Conservation (phyloP, 2,329 filamentous ascomycete genomes). For the Ophiostoma fasciatum region DNA sequence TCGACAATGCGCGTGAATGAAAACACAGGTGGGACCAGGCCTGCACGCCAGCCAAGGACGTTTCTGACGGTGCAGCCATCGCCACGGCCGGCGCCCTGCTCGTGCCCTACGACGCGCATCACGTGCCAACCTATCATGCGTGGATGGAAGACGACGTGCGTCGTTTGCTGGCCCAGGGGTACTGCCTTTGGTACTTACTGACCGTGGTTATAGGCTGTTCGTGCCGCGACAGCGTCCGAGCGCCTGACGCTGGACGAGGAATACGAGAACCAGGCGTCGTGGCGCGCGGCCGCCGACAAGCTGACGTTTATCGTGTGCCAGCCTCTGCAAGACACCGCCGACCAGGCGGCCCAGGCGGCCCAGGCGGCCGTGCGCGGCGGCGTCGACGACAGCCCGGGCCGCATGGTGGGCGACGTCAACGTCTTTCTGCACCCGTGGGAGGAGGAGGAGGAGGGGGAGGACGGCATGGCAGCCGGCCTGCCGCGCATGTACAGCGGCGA, state of each 20-base stretch:
- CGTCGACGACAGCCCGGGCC: slow-evolving; percentile 35
- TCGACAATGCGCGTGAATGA: slow-evolving; percentile 36
- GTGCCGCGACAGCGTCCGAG: slow-evolving; percentile 75
- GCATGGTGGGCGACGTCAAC: slow-evolving; percentile 64
- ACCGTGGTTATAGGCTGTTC: slow-evolving; percentile 48
- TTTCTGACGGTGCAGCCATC: too few species aligned
- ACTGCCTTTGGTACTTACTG: background rate
- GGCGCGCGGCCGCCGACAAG: slow-evolving; percentile 72
- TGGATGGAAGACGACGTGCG: slow-evolving; percentile 79
- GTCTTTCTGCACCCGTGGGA: slow-evolving; percentile 58
- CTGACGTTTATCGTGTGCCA: slow-evolving; percentile 79
- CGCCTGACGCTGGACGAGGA: slow-evolving; percentile 67
- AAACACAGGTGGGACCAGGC: slow-evolving; percentile 22
- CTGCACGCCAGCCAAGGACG: slow-evolving; percentile 35
- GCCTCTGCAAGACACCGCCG: slow-evolving; percentile 17
- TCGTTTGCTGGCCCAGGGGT: background rate
- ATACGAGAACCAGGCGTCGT: slow-evolving; percentile 79
- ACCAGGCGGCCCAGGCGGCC: background rate
- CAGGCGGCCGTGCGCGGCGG: slow-evolving; percentile 11
- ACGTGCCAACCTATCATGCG: slow-evolving; percentile 69
- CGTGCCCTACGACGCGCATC: slow-evolving; percentile 69
- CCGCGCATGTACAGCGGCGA: slow-evolving; percentile 44
- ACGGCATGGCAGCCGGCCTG: slow-evolving; percentile 23
- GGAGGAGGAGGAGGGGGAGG: slow-evolving; percentile 27
- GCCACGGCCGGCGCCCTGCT: slow-evolving; percentile 52